Evolutionary conservation across 116 monocot species (phyloP), one percentile per base, ranked within the genome.

Genomic region (Posidonia oceanica): DNA sequence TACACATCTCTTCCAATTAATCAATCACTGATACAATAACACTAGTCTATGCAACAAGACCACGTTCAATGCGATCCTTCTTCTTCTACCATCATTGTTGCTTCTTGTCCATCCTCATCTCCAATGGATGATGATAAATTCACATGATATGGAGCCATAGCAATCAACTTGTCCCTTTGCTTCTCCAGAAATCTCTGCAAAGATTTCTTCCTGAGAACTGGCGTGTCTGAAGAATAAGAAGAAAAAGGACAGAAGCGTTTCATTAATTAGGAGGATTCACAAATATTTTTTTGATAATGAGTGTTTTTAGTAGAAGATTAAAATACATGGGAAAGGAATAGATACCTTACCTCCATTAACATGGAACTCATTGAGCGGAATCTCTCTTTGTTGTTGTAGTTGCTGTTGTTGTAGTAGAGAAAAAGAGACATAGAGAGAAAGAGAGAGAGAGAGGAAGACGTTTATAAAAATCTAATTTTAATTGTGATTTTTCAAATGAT

Each of bases 161-260:
- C 14, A 5, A 7, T 36, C 68, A 53, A 54, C 75, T 59, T 67
- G 29, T 58, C 48, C 51, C 66, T 59, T 42, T 67, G 66, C 68
- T 60, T 75, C 68, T 75, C 67, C 2, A 75, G 38, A 58, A 75
- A 75, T 42, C 51, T 57, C 59, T 68, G 67, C 4, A 75, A 67
- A 7, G 75, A 75, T 29, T 75, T 67, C 68, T 20, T 75, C 48
- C 75, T 67, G 7, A 55, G n/a, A 1, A 75, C 20, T 13, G 67
- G 75, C 59, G 68, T 66, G 37, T 75, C 68, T 75, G 60, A 39
- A 51, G 10, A 12, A 22, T 0, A 48, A 6, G 1, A 29, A 29
- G 29, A 29, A 29, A 29, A 29, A 29, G 12, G 52, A 2, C 6
- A 52, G 0, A 1, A 52, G 14, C 16, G 52, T 1, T 68, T 14